Conservation (phyloP, 108 stramenopile genomes). For the Cyclotella kingstonii region DNA sequence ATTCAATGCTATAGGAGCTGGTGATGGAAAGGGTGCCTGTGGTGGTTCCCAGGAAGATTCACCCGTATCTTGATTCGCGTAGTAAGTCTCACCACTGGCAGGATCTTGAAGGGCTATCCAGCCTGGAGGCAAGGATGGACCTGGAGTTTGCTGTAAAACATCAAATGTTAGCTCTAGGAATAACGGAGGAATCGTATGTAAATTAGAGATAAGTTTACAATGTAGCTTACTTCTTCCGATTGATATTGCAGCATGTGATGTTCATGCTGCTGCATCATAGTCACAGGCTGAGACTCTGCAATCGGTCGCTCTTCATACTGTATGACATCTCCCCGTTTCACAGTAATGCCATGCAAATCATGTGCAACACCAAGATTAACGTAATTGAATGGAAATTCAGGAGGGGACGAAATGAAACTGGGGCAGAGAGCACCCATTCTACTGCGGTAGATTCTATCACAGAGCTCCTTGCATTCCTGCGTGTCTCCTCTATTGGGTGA, state of each 20-base stretch:
- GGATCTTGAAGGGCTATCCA: slow-evolving; percentile 85
- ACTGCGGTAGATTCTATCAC: slow-evolving; percentile 73
- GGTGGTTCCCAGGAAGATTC: slow-evolving; percentile 87
- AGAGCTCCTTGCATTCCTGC: slow-evolving; percentile 58
- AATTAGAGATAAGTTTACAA: not conserved
- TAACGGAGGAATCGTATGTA: not conserved
- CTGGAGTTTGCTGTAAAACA: slow-evolving; percentile 1
- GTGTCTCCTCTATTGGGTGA: slow-evolving; percentile 30
- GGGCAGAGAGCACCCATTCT: slow-evolving; percentile 56
- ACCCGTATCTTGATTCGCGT: slow-evolving; percentile 83
- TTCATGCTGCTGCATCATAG: slow-evolving; percentile 39
- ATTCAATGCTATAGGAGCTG: slow-evolving; percentile 22
- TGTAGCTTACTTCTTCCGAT: slow-evolving; percentile 15
- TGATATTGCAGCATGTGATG: slow-evolving; percentile 14
- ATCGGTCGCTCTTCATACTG: slow-evolving; percentile 40
- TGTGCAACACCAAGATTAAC: slow-evolving; percentile 57
- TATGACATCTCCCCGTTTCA: slow-evolving; percentile 31
- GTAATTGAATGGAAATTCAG: slow-evolving; percentile 71
- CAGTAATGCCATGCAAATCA: slow-evolving; percentile 41
- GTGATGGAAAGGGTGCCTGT: slow-evolving; percentile 28
- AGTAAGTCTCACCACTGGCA: slow-evolving; percentile 71
- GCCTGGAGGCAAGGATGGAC: slow-evolving; percentile 55
- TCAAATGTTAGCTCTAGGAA: not conserved
- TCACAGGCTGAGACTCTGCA: slow-evolving; percentile 5
- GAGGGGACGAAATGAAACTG: slow-evolving; percentile 61